Evolutionary conservation across 2,329 filamentous ascomycete species (phyloP).

Genomic region (Xylariaceae sp.): DNA sequence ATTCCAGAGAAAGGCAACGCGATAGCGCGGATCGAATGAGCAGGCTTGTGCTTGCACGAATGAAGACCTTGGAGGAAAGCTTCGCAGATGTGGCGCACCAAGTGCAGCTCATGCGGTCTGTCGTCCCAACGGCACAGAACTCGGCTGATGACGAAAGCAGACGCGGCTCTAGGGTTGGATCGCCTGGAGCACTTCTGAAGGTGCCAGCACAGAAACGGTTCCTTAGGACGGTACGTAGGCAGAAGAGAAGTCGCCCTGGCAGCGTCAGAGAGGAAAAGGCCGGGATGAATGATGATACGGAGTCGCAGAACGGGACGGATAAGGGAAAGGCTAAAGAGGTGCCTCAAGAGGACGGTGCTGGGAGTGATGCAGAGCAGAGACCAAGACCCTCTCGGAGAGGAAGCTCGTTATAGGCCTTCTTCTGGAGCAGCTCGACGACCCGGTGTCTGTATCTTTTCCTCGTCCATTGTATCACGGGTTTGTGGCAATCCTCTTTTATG

Average conservation of each 20-base stretch:
- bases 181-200: constrained; percentile 1
- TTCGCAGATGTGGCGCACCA: constrained; percentile 83
- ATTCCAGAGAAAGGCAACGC: constrained; percentile 30
- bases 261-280: constrained; percentile 38
- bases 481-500: too few relatives aligned
- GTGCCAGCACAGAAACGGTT: constrained; percentile 2
- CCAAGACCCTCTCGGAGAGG: constrained; percentile 31
- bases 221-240: constrained; percentile 1
- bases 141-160: constrained; percentile 42
- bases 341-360: constrained; percentile 32
- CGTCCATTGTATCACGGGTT: too few relatives aligned
- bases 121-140: constrained; percentile 45
- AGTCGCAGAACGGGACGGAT: constrained; percentile 24
- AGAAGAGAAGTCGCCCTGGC: constrained; percentile 31
- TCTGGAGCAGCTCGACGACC: too few relatives aligned
- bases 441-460: too few relatives aligned
- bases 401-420: constrained; percentile 37
- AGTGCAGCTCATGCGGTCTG: constrained; percentile 58
- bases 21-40: constrained; percentile 63
- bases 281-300: constrained; percentile 15
- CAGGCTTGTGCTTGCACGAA: constrained; percentile 76
- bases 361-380: constrained; percentile 27
- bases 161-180: constrained; percentile 4
- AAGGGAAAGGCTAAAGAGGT: constrained; percentile 48
- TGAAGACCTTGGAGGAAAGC: constrained; percentile 89